Evolutionary conservation across 305 asterid genomes (phyloP).

Genomic region (Fraxinus latifolia): DNA sequence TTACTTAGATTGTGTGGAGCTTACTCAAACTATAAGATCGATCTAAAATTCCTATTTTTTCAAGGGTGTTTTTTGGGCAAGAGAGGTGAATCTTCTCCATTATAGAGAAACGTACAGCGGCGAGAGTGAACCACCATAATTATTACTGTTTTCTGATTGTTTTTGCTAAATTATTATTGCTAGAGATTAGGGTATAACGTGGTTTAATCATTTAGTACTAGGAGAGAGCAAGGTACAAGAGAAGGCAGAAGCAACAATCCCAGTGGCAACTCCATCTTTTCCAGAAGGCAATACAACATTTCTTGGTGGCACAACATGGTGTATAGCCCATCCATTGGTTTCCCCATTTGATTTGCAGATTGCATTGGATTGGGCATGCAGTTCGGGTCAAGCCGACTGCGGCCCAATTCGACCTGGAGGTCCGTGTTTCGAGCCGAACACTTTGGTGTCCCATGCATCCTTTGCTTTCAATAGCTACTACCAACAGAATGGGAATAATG

Average conservation of each 20-base stretch:
- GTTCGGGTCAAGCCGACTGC: slow-evolving; percentile 57
- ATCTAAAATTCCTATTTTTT: too few species aligned
- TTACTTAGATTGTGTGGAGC: not conserved
- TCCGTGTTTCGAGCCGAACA: slow-evolving; percentile 62
- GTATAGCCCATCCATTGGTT: slow-evolving; percentile 61
- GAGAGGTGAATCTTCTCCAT: not conserved
- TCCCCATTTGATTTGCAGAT: slow-evolving; percentile 50
- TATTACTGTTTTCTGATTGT: not conserved
- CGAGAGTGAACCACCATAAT: not conserved
- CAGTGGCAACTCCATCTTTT: slow-evolving; percentile 41
- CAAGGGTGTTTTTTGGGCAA: not conserved
- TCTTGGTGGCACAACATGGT: slow-evolving; percentile 69
- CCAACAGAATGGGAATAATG: slow-evolving; percentile 72
- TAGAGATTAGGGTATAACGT: not conserved
- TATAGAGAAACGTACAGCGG: not conserved
- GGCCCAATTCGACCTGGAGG: slow-evolving; percentile 57
- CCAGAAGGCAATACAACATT: slow-evolving; percentile 85
- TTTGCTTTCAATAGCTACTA: slow-evolving; percentile 74
- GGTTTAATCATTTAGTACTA: not conserved
- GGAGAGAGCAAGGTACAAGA: slow-evolving; percentile 34
- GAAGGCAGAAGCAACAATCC: slow-evolving; percentile 47
- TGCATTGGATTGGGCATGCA: slow-evolving; percentile 89
- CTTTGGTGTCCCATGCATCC: slow-evolving; percentile 64
- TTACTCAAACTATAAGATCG: not conserved
- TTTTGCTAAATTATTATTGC: not conserved